phyloP scores from a whole-genome alignment of 805 yeast species.

The Saccharomycopsis selenospora region DNA sequence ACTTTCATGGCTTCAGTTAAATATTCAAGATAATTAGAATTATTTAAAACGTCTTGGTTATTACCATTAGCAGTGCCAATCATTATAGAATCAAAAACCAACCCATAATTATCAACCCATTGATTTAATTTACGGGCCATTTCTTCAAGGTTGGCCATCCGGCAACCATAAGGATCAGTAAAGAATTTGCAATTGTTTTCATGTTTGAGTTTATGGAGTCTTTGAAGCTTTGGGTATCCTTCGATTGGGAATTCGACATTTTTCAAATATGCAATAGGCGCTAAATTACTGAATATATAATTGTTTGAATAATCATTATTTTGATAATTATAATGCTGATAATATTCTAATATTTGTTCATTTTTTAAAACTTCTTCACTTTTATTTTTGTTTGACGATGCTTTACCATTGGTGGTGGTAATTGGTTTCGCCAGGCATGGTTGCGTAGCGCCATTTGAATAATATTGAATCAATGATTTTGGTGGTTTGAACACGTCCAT shows the following conservation, averaged over 20 bases:
- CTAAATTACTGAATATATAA: constrained; percentile 52
- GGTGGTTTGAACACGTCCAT: neutral
- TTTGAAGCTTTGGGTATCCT: constrained; percentile 82
- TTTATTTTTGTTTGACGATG: neutral
- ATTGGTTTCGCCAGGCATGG: too few relatives aligned
- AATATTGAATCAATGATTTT: neutral
- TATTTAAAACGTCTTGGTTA: neutral
- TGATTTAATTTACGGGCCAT: constrained; percentile 49
- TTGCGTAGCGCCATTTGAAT: neutral
- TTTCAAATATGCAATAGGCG: constrained; percentile 58
- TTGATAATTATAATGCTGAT: constrained; percentile 25
- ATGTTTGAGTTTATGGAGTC: constrained; percentile 57
- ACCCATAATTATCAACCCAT: constrained; percentile 53
- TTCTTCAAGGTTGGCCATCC: constrained; percentile 40
- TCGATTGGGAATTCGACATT: constrained; percentile 61
- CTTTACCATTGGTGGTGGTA: too few relatives aligned
- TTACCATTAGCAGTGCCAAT: constrained; percentile 51
- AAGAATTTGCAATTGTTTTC: constrained; percentile 48
- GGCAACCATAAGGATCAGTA: constrained; percentile 58
- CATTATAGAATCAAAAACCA: constrained; percentile 86
- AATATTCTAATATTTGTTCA: neutral
- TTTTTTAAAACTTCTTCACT: neutral
- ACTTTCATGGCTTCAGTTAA: constrained; percentile 67
- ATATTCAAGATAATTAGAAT: neutral
- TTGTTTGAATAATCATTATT: constrained; percentile 72